Evolutionary conservation across 257 asterid species (phyloP).

Genomic region (Eucommia ulmoides): DNA sequence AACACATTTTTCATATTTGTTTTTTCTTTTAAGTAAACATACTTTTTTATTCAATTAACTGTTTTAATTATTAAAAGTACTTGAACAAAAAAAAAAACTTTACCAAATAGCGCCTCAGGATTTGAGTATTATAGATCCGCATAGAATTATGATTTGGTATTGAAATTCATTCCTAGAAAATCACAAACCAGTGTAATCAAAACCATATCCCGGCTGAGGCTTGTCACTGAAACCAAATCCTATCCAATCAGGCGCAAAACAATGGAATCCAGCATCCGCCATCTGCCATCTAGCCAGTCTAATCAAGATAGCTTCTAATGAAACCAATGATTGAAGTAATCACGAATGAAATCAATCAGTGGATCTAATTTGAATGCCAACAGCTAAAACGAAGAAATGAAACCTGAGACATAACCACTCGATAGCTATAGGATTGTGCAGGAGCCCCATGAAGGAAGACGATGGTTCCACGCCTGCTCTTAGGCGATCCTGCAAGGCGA

Average conservation of each 20-base stretch:
- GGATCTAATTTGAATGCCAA: neutral
- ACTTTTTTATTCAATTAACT: too few relatives aligned
- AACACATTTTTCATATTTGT: too few relatives aligned
- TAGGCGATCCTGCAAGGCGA: slow-evolving; percentile 68
- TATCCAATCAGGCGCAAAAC: slow-evolving; percentile 97
- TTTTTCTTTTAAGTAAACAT: too few relatives aligned
- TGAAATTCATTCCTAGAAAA: slow-evolving; percentile 3
- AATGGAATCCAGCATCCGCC: slow-evolving; percentile 86
- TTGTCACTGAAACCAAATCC: slow-evolving; percentile 96
- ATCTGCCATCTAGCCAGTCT: too few relatives aligned
- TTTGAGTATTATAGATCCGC: slow-evolving; percentile 1
- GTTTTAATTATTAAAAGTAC: too few relatives aligned
- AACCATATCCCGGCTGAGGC: slow-evolving; percentile 95
- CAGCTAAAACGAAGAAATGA: slow-evolving; percentile 11
- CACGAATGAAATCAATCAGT: too few relatives aligned
- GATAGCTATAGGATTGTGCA: slow-evolving; percentile 87
- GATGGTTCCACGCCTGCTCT: slow-evolving; percentile 69
- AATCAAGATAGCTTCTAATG: too few relatives aligned
- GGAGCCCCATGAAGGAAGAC: slow-evolving; percentile 98
- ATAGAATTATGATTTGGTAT: neutral
- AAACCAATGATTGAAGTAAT: too few relatives aligned
- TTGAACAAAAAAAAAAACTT: too few relatives aligned
- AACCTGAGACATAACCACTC: slow-evolving; percentile 96
- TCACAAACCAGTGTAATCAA: slow-evolving; percentile 71
- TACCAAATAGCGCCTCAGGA: slow-evolving; percentile 18